Evolutionary conservation across 2,329 filamentous ascomycete genomes (phyloP), one percentile per base, ranked within the genome.

Genomic region (Ascochyta fabae): DNA sequence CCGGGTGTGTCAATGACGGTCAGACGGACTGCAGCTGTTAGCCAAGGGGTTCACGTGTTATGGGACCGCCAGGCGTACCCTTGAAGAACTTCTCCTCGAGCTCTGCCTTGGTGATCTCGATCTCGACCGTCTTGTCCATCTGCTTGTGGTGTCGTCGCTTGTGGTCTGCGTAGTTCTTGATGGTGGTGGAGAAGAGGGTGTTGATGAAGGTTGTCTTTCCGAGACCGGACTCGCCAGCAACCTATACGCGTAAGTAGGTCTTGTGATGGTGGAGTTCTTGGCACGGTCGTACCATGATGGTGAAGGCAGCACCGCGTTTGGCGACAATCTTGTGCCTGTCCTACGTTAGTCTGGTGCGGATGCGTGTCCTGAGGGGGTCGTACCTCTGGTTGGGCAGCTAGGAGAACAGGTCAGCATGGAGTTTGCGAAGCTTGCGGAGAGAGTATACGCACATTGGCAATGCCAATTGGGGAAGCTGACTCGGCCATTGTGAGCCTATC

Each of bases 41-140:
- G 70, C 47, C 38, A 38, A 15, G 34, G 35, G 33, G 44, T 16
- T 34, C 40, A 31, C 5, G 6, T 12, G n/a, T n/a, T 22, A 1
- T 8, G 7, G 31, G n/a, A 34, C 13, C 22, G 39, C 22, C 9
- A 15, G 16, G 40, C 29, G 63, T 70, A 97, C 94, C 94, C 86
- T 99, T 99, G 89, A 99, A 99, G 86, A 99, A 99, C 84, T 99
- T 99, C 89, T 99, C 95, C 83, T 99, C 95, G 63, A 99, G 84
- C 84, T 99, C 95, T 57, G 95, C 95, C 86, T 99, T 99, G 79
- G 95, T 99, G 77, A 99, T 99, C 81, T 99, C 95, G 70, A 99
- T 99, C 84, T 99, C 96, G 65, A 99, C 95, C 10, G 95, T 99
- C 87, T 98, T 98, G 84, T 99, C 95, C 69, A 98, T 87, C 84